A percentile compares a stretch with the other conserved stretches of the same genome.
phyloP scores from a whole-genome alignment of 2,329 filamentous ascomycete genomes.

The Chrysosporium queenslandicum region DNA sequence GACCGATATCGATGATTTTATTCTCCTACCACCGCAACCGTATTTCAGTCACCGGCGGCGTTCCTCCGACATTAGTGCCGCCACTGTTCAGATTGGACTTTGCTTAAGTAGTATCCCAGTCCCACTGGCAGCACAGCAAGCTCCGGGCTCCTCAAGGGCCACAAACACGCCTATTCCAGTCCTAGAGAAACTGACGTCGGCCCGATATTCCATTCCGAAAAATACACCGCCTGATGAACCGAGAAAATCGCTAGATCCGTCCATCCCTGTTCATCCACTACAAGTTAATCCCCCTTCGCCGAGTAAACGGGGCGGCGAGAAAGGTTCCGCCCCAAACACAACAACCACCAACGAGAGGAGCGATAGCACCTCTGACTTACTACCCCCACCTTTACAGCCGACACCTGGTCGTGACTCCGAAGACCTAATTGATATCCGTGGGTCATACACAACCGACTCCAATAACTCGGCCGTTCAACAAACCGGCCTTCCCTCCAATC shows the following conservation, averaged over 20 bases:
- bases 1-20: conserved; percentile 14
- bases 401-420: background rate
- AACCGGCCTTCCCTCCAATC: background rate
- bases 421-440: background rate
- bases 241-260: background rate
- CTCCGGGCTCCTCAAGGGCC: background rate
- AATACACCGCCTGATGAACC: background rate
- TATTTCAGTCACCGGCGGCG: conserved; percentile 19
- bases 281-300: conserved; percentile 2
- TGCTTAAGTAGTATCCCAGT: conserved; percentile 20
- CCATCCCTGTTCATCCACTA: background rate
- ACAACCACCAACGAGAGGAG: background rate
- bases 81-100: conserved; percentile 24
- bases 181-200: background rate
- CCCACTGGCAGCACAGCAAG: conserved; percentile 2
- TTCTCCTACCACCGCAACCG: conserved; percentile 18
- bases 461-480: background rate
- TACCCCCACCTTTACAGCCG: background rate
- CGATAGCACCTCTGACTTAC: background rate
- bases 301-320: background rate
- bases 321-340: background rate
- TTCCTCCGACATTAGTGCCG: conserved; percentile 20
- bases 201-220: background rate
- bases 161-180: background rate
- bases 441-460: background rate